Evolutionary conservation across 2,329 filamentous ascomycete genomes (phyloP), one percentile per base, ranked within the genome.

Genomic region (Aphanoascus verrucosus): DNA sequence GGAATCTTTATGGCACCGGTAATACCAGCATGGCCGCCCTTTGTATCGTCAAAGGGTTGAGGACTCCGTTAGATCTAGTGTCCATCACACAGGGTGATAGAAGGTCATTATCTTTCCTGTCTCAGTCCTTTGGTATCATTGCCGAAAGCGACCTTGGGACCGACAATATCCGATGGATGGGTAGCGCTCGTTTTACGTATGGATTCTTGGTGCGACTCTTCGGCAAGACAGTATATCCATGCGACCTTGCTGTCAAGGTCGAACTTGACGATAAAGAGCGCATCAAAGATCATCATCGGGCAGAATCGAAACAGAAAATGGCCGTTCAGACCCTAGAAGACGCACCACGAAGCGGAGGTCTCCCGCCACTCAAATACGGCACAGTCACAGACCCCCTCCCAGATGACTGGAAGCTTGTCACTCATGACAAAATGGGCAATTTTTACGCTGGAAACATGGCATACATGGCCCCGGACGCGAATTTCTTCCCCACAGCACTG

Each of bases 361-460:
- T 97, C 8, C 91, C 90, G 2, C 67, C 77, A 5, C 73, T 97
- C 37, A 78, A 80, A 61, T 94, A 87, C 62, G 93, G 93, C 48
- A 91, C 87, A 0, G 73, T 93, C 55, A 80, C 81, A 49, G 88
- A 94, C 60, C 76, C 84, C 14, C 67, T 97, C 0, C 90, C 89
- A 0, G 72, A 79, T 1, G 84, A 80, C 44, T 98, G 93, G 89
- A 77, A 85, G 56, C 72, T 85, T 17, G 72, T 85, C 2, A 80
- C 85, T 0, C 79, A 85, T 58, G 82, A 93, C 57, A 87, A 84
- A 31, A 74, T 98, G 53, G 89, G 89, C 45, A 96, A 88, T 63
- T 94, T 98, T 67, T 97, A 94, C 70, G 86, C 84, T 32, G 93
- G 93, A 57, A 98, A 96, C 67, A 94, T 97, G 84, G 82, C 86